Evolutionary conservation across 2,329 filamentous ascomycete species (phyloP), one percentile per base, ranked within the genome.

Genomic region (Sphaerulina vaccinii): DNA sequence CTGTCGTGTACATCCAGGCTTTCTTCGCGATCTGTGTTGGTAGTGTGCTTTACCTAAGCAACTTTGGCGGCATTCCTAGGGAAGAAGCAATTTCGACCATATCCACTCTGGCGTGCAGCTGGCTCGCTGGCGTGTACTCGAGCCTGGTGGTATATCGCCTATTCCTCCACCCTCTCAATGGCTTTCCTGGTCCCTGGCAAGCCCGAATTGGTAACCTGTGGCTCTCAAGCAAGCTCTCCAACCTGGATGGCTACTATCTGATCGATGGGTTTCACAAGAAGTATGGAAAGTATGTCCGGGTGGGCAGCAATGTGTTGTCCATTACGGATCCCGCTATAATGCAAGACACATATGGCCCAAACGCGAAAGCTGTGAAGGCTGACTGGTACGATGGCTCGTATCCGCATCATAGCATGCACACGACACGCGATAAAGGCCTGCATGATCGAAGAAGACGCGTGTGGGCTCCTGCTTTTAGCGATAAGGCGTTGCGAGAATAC

Each of bases 381-480:
- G 57, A 65, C 0, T 77, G 69, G 68, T 78, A 79, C 56, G 68
- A 70, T 19, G 44, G 50, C 22, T 66, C 61, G 10, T 41, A 41
- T n/a, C 71, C 69, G 16, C 60, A 66, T 10, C 54, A 58, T 1
- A 71, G 71, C 0, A 58, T 79, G 51, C 70, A 75, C 36, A 69
- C 68, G 11, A 65, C 61, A 3, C 68, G 75, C 3, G 65, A 73
- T 39, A 63, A 62, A 37, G 50, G 52, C 11, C 35, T 65, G 19
- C 73, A 75, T 60, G 70, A 73, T 51, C 60, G 63, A 7, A 64
- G 73, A 19, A 65, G 73, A 7, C 62, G 69, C 9, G 61, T 72
- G 21, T 77, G 73, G 73, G 69, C 67, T 44, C 56, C 62, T 8
- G 73, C 67, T 1, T 75, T 76, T 57, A 70, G 68, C 49, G 68